Percentiles rank a stretch among this genome's conserved stretches.
phyloP scores from a whole-genome alignment of 1,139 yeast species.

The Hyphopichia wangnamkhiaoensis region DNA sequence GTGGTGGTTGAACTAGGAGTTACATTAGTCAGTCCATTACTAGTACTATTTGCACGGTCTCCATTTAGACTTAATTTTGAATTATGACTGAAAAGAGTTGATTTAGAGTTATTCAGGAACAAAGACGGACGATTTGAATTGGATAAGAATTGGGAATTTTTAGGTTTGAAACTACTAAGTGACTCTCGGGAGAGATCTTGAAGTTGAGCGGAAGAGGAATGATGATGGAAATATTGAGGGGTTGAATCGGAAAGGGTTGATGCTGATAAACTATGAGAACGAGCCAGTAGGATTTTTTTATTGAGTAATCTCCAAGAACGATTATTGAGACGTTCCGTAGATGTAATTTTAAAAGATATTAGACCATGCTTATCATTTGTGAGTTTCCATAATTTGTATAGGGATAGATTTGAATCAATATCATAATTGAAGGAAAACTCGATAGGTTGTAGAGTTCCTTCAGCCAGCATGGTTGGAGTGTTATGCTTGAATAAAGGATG shows the following conservation, averaged over 20 bases:
- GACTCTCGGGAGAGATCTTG: slow-evolving; percentile 11
- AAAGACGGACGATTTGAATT: slow-evolving; percentile 7
- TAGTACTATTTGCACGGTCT: slow-evolving; percentile 2
- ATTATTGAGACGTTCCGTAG: slow-evolving; percentile 22
- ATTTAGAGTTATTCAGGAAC: slow-evolving; percentile 17
- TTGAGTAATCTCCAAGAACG: slow-evolving; percentile 31
- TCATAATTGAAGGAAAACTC: slow-evolving; percentile 13
- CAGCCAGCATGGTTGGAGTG: slow-evolving; percentile 1
- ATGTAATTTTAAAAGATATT: slow-evolving; percentile 9
- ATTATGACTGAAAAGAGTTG: slow-evolving; percentile 21
- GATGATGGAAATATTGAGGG: neutral
- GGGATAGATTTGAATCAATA: slow-evolving; percentile 12
- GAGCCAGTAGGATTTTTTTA: slow-evolving; percentile 3
- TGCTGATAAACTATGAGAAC: too few species aligned
- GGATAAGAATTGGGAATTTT: slow-evolving; percentile 12
- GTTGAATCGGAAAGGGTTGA: too few species aligned
- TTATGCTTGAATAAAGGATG: too few species aligned
- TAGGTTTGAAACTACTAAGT: slow-evolving; percentile 12
- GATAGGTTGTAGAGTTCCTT: slow-evolving; percentile 4
- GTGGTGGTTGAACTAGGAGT: neutral
- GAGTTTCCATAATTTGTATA: slow-evolving; percentile 21
- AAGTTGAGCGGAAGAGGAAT: neutral
- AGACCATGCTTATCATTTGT: slow-evolving; percentile 12
- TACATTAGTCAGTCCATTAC: neutral
- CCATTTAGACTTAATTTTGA: slow-evolving; percentile 18